Evolutionary conservation across 371 early-diverging fungal genomes (phyloP).

Genomic region (Circinella umbellata): DNA sequence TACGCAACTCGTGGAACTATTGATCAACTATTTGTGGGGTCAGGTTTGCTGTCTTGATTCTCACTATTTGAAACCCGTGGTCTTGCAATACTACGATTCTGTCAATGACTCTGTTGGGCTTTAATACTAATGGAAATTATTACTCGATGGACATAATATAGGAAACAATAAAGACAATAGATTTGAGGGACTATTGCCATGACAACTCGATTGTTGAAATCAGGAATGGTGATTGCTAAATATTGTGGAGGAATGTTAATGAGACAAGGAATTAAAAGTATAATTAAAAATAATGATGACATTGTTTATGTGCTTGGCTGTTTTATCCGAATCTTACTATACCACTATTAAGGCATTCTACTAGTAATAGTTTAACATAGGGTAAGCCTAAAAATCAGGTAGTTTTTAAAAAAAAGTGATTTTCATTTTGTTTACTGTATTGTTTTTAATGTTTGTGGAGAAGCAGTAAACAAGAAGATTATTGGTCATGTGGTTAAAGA

Average conservation of each 20-base stretch:
- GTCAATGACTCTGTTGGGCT: constrained; percentile 35
- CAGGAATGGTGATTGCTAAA: not conserved
- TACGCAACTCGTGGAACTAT: constrained; percentile 34
- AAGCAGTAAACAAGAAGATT: too few species aligned
- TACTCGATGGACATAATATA: constrained; percentile 2
- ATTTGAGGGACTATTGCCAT: not conserved
- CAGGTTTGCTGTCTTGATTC: constrained; percentile 12
- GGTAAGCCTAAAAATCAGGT: too few species aligned
- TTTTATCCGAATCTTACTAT: too few species aligned
- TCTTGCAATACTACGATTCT: constrained; percentile 15
- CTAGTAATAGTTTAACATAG: too few species aligned
- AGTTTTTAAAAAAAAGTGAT: too few species aligned
- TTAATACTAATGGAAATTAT: constrained; percentile 27
- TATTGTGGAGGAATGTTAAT: not conserved
- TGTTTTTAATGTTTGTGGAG: too few species aligned
- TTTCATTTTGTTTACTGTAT: too few species aligned
- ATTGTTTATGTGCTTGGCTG: too few species aligned
- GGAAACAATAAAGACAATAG: too few species aligned
- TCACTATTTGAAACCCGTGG: constrained; percentile 21
- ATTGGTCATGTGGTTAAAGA: too few species aligned
- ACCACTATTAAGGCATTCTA: too few species aligned
- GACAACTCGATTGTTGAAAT: not conserved
- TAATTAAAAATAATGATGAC: not conserved
- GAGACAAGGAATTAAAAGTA: not conserved
- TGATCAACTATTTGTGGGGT: constrained; percentile 16